Base-by-base conservation (phyloP, 495 filamentous ascomycete species). In the Penicillium flavigenum region DNA sequence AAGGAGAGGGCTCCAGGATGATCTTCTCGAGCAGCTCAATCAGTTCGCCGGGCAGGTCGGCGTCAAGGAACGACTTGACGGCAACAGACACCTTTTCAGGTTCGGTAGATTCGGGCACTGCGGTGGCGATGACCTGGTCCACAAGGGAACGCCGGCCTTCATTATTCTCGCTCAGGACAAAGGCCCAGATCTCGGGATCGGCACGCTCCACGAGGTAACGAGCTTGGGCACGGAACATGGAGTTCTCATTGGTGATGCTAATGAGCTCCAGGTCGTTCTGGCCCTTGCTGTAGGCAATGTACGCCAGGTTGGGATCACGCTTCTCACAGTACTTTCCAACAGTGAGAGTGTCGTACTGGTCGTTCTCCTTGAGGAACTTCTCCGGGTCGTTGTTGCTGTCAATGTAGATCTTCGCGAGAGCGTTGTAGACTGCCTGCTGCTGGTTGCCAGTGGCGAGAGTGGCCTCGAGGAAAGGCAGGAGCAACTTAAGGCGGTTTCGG, bases 11-110 rank as follows among this genome's bases (percentile, higher is more conserved):
- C 76, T 99, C 95, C 20, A 99, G 81, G 48, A 99, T 94, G 58
- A 99, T 99, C 86, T 99, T 99, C 78, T 99, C 95, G 12, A 99
- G 83, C 42, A 99, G 84, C 72, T 99, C 95, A 58, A 99, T 97
- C 38, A 99, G 80, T 76, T 99, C 95, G 29, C 85, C 87, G 7
- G 95, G 95, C 57, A 99, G 80, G 66, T 99, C 95, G 55, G 86
- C 86, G 36, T 84, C 84, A 52, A 99, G 81, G 80, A 99, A 97
- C 36, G 91, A 88, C 62, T 92, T 88, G 47, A 98, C 94, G 38
- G 95, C 95, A 56, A 96, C 82, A 14, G 92, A 97, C 36, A 99
- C 92, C 77, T 96, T 94, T 63, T 96, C 88, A 4, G 94, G 95
- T 61, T 98, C 94, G 16, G 82, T 91, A 26, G 89, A 93, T 71